A percentile compares a stretch with the other conserved stretches of the same genome.
Conservation (phyloP, 768 basidiomycete species). For the Royoungia palumana region DNA sequence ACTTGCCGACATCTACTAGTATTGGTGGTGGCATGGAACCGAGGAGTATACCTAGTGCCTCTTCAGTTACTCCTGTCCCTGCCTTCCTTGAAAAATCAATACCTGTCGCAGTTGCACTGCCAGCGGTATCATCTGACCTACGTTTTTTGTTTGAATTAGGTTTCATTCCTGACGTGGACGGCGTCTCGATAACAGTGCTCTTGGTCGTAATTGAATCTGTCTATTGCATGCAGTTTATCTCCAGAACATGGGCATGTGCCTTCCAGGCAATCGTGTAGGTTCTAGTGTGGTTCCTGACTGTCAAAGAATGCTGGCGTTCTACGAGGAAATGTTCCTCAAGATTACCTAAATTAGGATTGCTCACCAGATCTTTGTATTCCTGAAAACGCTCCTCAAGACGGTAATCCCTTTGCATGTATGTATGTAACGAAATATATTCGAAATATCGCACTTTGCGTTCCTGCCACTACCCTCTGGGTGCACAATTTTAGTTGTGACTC, state of each 20-base stretch:
- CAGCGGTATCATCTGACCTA: slow-evolving; percentile 2
- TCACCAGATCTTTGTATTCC: slow-evolving; percentile 8
- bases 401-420: neutral
- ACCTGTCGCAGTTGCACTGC: slow-evolving; percentile 13
- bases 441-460: slow-evolving; percentile 1
- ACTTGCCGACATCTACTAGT: slow-evolving; percentile 18
- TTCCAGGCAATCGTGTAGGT: slow-evolving; percentile 2
- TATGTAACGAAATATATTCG: neutral
- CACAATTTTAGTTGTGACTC: slow-evolving; percentile 25
- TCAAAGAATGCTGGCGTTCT: slow-evolving; percentile 3
- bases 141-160: slow-evolving; percentile 2
- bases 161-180: slow-evolving; percentile 1
- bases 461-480: slow-evolving; percentile 1
- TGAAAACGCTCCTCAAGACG: neutral
- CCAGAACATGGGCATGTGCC: slow-evolving; percentile 7
- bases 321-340: slow-evolving; percentile 5
- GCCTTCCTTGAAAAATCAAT: slow-evolving; percentile 23
- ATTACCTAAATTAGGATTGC: slow-evolving; percentile 9
- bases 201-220: slow-evolving; percentile 19
- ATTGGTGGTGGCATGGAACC: slow-evolving; percentile 13
- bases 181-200: slow-evolving; percentile 6
- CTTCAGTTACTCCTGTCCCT: slow-evolving; percentile 9
- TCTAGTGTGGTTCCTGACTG: neutral
- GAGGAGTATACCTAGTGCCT: slow-evolving; percentile 20
- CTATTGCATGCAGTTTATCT: slow-evolving; percentile 18